Evolutionary conservation across 1,284 basidiomycete genomes (phyloP), one percentile per base, ranked within the genome.

Genomic region (Anthracocystis walkeri): DNA sequence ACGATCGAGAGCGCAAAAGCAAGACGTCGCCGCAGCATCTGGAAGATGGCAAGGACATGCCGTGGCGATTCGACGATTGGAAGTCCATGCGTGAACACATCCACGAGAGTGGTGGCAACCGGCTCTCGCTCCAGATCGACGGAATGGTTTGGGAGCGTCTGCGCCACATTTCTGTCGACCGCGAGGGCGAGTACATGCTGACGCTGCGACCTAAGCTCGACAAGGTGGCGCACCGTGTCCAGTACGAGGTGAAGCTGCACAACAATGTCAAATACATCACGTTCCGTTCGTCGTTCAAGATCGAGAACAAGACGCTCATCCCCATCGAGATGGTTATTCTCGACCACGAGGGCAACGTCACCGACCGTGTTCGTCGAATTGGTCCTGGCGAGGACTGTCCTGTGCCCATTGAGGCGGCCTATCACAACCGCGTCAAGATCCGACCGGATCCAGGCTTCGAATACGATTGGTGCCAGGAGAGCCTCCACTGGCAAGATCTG

Each of bases 61-160:
- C 98, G 55, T 99, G 97, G 97, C 89, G 95, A 63, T 99, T 99
- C 81, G 95, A 98, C 83, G 96, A 99, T 81, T 96, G 94, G 92
- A 92, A 92, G 85, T 91, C 91, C 8, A 92, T 94, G 87, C 91
- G 97, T 84, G 97, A 99, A 49, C 58, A 82, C 52, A 67, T 76
- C 50, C 71, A 71, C 50, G 81, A 84, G 57, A 66, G 73, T 7
- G 75, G 71, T 23, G 73, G 78, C 55, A 83, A 84, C 48, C 65
- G 69, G 16, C 73, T 84, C 3, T 79, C 78, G 31, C 71, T 84
- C 25, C 92, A 92, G 75, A 90, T 99, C 74, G 89, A 93, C 48
- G 93, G 92, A 58, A 94, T 93, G 82, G 87, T 91, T 5, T 99
- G 97, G 96, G 95, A 98, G 80, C 90, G 92, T 48, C 86, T 99